Evolutionary conservation across 2,329 filamentous ascomycete species (phyloP).

Genomic region (Cladosporium sp.): DNA sequence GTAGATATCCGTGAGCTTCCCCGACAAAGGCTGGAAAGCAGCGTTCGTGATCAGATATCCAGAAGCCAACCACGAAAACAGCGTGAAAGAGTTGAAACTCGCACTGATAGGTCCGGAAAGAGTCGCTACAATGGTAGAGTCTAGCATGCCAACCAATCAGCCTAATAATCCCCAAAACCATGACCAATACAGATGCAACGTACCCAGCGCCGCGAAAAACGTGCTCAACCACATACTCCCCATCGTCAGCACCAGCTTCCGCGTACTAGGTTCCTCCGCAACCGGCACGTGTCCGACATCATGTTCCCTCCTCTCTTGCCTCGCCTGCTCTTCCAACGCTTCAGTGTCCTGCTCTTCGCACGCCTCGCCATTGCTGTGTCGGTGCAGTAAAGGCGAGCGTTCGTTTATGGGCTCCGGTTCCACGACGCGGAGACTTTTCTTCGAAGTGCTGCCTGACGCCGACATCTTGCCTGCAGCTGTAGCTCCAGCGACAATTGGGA

Average conservation of each 20-base stretch:
- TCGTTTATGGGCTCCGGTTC: conserved; percentile 17
- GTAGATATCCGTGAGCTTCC: conserved; percentile 84
- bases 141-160: conserved; percentile 33
- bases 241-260: conserved; percentile 47
- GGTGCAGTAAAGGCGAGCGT: conserved; percentile 20
- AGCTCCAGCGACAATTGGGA: no score
- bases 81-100: conserved; percentile 73
- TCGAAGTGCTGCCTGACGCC: not conserved
- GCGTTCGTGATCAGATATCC: conserved; percentile 87
- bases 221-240: conserved; percentile 50
- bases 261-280: conserved; percentile 43
- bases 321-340: conserved; percentile 27
- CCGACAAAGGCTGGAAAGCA: conserved; percentile 78
- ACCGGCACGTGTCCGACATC: conserved; percentile 26
- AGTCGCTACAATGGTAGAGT: conserved; percentile 81
- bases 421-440: conserved; percentile 10
- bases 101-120: conserved; percentile 78
- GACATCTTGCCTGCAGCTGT: not conserved
- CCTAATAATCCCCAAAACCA: not conserved
- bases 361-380: conserved; percentile 13
- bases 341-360: conserved; percentile 13
- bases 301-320: conserved; percentile 31
- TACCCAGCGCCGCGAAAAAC: conserved; percentile 55
- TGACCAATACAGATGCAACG: not conserved
- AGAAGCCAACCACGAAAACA: conserved; percentile 83